Percentiles rank a stretch among this genome's conserved stretches.
Evolutionary conservation across 352 stramenopile species (phyloP).

Genomic region (Pythium phragmiticola): DNA sequence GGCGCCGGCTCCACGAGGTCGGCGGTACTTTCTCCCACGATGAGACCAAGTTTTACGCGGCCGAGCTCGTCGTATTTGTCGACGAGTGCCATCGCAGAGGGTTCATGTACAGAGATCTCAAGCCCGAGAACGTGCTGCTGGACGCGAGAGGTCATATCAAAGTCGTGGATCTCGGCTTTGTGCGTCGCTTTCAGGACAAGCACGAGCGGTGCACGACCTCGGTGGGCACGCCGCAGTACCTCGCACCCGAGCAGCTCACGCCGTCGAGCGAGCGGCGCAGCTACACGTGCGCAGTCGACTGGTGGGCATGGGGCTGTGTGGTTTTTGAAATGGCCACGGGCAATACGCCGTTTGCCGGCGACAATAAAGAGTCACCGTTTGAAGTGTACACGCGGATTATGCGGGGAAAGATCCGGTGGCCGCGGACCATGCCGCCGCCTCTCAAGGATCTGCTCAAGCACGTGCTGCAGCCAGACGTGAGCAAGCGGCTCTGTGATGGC

Average conservation of each 20-base stretch:
- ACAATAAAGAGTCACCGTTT: conserved; percentile 84
- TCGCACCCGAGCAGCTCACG: conserved; percentile 75
- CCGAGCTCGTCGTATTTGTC: conserved; percentile 63
- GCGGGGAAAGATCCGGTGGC: conserved; percentile 54
- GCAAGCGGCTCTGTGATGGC: conserved; percentile 48
- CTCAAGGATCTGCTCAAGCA: conserved; percentile 63
- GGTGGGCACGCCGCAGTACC: conserved; percentile 69
- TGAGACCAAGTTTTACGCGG: conserved; percentile 79
- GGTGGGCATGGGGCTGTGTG: conserved; percentile 81
- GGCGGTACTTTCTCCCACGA: conserved; percentile 53
- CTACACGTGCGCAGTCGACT: conserved; percentile 83
- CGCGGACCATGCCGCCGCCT: conserved; percentile 36
- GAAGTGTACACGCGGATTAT: conserved; percentile 84
- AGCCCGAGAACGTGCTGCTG: conserved; percentile 91
- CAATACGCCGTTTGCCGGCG: conserved; percentile 53
- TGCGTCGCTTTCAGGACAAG: conserved; percentile 35
- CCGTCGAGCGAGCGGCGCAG: conserved; percentile 43
- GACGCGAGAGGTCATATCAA: conserved; percentile 62
- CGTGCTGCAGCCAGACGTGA: conserved; percentile 61
- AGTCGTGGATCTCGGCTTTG: conserved; percentile 73
- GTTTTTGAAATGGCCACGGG: conserved; percentile 81
- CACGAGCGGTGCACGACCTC: conserved; percentile 51
- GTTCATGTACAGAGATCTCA: conserved; percentile 88
- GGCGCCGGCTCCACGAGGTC: conserved; percentile 50
- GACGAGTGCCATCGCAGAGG: conserved; percentile 45